These are phyloP conservation scores for Teratosphaeriaceae sp. DNA, from an alignment of 2,329 filamentous ascomycete species.

Conservation along the genomic window DNA sequence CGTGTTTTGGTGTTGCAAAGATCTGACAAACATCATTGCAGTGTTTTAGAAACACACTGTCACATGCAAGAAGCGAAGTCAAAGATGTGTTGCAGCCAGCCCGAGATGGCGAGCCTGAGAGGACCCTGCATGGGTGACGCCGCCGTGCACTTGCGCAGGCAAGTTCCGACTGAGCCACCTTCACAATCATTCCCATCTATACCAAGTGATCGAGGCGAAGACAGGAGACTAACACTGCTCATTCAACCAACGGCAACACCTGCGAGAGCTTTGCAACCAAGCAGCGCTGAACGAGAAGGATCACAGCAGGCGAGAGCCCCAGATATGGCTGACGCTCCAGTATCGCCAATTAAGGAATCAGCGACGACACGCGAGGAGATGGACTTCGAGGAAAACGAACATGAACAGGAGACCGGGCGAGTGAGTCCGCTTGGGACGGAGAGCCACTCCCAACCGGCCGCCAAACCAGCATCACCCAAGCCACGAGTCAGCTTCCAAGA, in stretches of 20 bases:
- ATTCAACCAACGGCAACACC: neutral
- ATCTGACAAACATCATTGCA: neutral
- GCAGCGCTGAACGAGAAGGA: neutral
- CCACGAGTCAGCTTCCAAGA: constrained; percentile 43
- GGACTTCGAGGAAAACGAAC: constrained; percentile 52
- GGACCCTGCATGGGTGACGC: constrained; percentile 1
- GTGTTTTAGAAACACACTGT: too few relatives aligned
- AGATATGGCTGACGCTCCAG: constrained; percentile 21
- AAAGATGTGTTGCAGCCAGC: neutral
- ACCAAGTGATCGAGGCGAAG: neutral
- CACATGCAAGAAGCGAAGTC: neutral
- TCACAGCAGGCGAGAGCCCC: neutral
- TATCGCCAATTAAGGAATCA: constrained; percentile 27
- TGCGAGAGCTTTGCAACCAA: neutral
- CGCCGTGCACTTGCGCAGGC: neutral
- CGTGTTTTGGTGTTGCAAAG: neutral
- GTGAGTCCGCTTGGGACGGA: constrained; percentile 25
- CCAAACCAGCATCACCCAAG: constrained; percentile 35
- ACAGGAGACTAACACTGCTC: neutral
- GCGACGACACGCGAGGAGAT: constrained; percentile 33
- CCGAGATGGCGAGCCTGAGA: neutral
- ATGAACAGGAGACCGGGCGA: constrained; percentile 33
- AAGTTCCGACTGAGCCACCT: neutral
- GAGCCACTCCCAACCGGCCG: constrained; percentile 33
- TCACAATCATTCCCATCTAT: neutral